These are phyloP conservation scores for Boletus reticuloceps DNA, from an alignment of 768 basidiomycete species.

Conservation along the genomic window DNA sequence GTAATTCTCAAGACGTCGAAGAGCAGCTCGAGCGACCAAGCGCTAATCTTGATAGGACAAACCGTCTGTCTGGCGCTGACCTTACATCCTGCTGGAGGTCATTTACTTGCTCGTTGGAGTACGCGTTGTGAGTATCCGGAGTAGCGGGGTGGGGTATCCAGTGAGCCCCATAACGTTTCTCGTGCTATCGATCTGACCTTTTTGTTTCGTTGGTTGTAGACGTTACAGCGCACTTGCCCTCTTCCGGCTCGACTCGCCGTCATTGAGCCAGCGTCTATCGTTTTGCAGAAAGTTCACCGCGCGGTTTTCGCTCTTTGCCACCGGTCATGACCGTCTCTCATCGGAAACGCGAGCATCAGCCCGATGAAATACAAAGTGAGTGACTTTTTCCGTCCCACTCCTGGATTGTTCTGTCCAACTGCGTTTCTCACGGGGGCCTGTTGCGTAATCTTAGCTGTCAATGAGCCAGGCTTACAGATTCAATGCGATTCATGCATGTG, in stretches of 20 bases:
- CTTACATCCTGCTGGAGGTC: background rate
- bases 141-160: too few species aligned
- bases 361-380: constrained; percentile 66
- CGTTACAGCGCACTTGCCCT: background rate
- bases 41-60: background rate
- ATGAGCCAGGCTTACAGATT: constrained; percentile 80
- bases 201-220: background rate
- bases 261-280: background rate
- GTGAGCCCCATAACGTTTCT: constrained; percentile 1
- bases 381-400: constrained; percentile 3
- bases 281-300: background rate
- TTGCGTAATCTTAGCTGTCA: constrained; percentile 55
- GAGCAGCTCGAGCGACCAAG: background rate
- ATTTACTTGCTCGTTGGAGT: background rate
- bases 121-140: background rate
- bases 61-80: background rate
- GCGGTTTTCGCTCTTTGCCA: background rate
- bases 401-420: background rate
- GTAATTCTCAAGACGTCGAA: background rate
- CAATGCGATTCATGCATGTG: constrained; percentile 80
- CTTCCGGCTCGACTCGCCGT: background rate
- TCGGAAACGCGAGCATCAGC: constrained; percentile 60
- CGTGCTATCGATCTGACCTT: background rate
- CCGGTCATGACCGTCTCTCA: constrained; percentile 60
- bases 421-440: constrained; percentile 27